Percentiles rank a stretch among this genome's conserved stretches.
phyloP scores from a whole-genome alignment of 768 basidiomycete genomes.

The Mrakia frigida region DNA sequence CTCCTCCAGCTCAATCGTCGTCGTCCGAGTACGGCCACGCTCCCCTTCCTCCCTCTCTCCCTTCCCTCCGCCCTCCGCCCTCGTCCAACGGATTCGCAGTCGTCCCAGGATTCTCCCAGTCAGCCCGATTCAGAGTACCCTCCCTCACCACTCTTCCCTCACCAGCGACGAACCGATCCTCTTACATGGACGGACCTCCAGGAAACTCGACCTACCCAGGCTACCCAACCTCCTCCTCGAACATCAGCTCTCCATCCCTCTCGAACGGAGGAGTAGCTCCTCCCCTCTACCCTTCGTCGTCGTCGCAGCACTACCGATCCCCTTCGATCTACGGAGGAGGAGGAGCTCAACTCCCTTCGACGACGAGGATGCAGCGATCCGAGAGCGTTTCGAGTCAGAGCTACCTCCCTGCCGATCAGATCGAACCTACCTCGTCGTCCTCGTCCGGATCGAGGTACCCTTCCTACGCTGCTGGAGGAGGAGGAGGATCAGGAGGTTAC shows the following conservation, averaged over 20 bases:
- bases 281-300: neutral
- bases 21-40: too few relatives aligned
- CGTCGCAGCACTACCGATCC: neutral
- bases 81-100: neutral
- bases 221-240: neutral
- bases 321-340: neutral
- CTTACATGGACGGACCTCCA: neutral
- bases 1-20: too few relatives aligned
- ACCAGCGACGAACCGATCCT: neutral
- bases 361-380: neutral
- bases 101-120: conserved; percentile 6
- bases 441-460: neutral
- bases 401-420: neutral
- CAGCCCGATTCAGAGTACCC: neutral
- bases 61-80: neutral
- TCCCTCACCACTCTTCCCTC: neutral
- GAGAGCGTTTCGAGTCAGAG: neutral
- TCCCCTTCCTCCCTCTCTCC: neutral
- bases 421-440: neutral
- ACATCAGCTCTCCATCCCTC: neutral
- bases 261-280: neutral
- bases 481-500: neutral
- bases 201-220: conserved; percentile 2
- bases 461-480: neutral
- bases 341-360: neutral